Evolutionary conservation across 2,329 filamentous ascomycete genomes (phyloP).

Genomic region (Ceratocystis lukuohia): DNA sequence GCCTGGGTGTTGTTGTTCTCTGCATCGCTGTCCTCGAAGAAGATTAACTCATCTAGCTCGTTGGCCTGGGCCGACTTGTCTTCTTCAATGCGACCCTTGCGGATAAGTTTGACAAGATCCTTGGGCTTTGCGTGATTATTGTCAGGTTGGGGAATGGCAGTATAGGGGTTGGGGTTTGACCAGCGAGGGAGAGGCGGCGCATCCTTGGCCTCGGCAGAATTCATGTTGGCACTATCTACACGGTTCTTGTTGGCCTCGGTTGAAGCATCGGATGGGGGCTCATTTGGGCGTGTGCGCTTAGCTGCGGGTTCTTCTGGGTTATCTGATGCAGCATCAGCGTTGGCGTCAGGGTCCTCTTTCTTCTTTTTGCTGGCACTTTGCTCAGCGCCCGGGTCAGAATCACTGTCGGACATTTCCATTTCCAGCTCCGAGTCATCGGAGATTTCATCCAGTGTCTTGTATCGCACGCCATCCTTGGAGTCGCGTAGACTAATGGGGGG

Average conservation of each 20-base stretch:
- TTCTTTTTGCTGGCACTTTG: background rate
- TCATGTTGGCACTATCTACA: background rate
- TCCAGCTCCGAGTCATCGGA: constrained; percentile 51
- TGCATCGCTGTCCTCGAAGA: constrained; percentile 56
- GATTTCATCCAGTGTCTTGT: constrained; percentile 41
- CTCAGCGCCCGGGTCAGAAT: constrained; percentile 24
- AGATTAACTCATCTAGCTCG: constrained; percentile 75
- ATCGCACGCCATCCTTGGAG: constrained; percentile 36
- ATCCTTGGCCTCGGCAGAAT: background rate
- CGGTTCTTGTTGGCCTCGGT: background rate
- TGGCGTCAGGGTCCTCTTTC: background rate
- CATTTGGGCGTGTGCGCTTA: constrained; percentile 32
- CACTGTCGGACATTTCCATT: constrained; percentile 48
- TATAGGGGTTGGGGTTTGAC: constrained; percentile 95
- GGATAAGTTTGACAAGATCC: constrained; percentile 81
- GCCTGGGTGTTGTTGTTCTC: constrained; percentile 28
- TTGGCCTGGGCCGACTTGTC: constrained; percentile 39
- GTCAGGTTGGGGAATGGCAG: constrained; percentile 66
- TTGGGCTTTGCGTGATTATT: constrained; percentile 52
- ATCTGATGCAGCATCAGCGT: constrained; percentile 17
- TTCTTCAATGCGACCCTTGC: constrained; percentile 64
- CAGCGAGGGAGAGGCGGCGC: constrained; percentile 48
- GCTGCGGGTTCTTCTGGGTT: constrained; percentile 28
- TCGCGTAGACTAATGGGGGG: constrained; percentile 37
- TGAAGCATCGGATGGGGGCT: constrained; percentile 30